phyloP scores from a whole-genome alignment of 306 rosid genomes.

The Corylus americana region DNA sequence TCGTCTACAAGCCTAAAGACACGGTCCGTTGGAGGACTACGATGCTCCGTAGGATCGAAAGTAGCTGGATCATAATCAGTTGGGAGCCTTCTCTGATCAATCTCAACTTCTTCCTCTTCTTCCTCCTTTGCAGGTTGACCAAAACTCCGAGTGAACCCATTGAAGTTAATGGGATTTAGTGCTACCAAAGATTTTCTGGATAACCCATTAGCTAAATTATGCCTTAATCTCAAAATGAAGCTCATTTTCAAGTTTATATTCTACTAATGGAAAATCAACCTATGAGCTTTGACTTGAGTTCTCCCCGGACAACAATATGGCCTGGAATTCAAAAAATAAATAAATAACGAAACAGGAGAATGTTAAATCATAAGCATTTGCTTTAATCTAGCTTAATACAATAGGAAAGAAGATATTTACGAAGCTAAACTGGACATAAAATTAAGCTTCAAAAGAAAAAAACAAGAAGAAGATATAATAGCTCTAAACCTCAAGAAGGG shows the following conservation, averaged over 20 bases:
- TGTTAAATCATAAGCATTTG: neutral
- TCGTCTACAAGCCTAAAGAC: conserved; percentile 87
- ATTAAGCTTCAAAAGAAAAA: neutral
- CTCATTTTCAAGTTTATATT: conserved; percentile 53
- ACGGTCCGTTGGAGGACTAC: conserved; percentile 78
- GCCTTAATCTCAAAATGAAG: conserved; percentile 52
- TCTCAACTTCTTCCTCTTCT: conserved; percentile 76
- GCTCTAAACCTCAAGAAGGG: neutral
- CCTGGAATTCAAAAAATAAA: neutral
- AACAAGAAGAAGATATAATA: neutral
- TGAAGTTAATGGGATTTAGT: conserved; percentile 27
- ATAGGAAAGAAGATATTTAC: neutral
- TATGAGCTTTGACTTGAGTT: conserved; percentile 2
- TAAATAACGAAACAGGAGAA: neutral
- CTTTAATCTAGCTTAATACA: neutral
- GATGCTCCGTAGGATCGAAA: conserved; percentile 78
- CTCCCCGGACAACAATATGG: neutral
- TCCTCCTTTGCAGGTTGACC: conserved; percentile 73
- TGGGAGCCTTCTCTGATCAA: conserved; percentile 90
- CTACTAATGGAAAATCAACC: conserved; percentile 34
- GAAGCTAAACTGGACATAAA: neutral
- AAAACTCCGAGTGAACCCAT: conserved; percentile 42
- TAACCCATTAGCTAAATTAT: conserved; percentile 47
- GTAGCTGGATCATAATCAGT: conserved; percentile 87
- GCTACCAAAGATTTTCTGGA: conserved; percentile 29